phyloP scores from a whole-genome alignment of 2,329 filamentous ascomycete species.

The Epichloe festucae region DNA sequence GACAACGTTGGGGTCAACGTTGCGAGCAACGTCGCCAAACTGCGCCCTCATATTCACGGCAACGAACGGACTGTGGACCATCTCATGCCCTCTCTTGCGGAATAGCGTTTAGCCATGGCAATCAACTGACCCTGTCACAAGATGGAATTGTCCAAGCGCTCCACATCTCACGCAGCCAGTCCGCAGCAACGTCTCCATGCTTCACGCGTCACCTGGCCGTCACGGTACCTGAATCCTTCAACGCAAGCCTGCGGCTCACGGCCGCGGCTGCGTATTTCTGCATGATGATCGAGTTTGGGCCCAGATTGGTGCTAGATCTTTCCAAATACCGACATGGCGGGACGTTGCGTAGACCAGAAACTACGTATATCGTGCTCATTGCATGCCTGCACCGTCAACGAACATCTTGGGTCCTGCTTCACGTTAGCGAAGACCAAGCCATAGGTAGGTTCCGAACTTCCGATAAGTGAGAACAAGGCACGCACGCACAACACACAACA shows the following conservation, averaged over 20 bases:
- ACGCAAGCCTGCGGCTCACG: neutral
- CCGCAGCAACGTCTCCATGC: conserved; percentile 3
- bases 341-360: neutral
- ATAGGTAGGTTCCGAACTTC: neutral
- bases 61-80: neutral
- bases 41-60: neutral
- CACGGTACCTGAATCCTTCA: conserved; percentile 1
- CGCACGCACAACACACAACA: neutral
- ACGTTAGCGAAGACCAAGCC: neutral
- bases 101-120: conserved; percentile 1
- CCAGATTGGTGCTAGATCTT: neutral
- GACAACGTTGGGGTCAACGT: too few relatives aligned
- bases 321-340: conserved; percentile 3
- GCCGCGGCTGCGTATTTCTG: neutral
- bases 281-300: neutral
- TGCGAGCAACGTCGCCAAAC: neutral
- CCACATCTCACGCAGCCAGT: conserved; percentile 6
- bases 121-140: conserved; percentile 1
- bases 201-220: conserved; percentile 5
- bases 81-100: neutral
- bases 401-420: neutral
- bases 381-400: neutral
- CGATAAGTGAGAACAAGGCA: conserved; percentile 6
- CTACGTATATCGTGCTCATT: neutral
- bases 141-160: neutral